A percentile compares a stretch with the other conserved stretches of the same genome.
phyloP scores from a whole-genome alignment of 2,329 filamentous ascomycete species.

The Alternaria viburni region DNA sequence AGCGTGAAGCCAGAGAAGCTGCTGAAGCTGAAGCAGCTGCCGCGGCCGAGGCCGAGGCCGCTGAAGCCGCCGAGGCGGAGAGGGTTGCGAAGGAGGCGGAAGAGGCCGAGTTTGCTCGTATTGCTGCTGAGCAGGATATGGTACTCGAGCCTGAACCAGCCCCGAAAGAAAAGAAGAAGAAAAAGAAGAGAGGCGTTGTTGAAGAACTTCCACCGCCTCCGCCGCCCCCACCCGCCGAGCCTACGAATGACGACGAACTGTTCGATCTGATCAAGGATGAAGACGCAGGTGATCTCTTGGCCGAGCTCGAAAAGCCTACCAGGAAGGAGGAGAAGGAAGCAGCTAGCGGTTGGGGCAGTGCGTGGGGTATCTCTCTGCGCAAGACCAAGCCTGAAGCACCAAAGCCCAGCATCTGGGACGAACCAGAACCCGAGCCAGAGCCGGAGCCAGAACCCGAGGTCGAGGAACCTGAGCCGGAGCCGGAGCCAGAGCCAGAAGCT shows the following conservation, averaged over 20 bases:
- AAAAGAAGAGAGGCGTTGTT: conserved; percentile 40
- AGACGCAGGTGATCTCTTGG: conserved; percentile 40
- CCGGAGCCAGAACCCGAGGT: conserved; percentile 6
- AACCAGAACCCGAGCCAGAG: conserved; percentile 14
- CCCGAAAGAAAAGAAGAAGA: conserved; percentile 45
- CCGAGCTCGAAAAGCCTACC: conserved; percentile 45
- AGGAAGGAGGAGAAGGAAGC: conserved; percentile 35
- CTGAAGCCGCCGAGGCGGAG: conserved; percentile 33
- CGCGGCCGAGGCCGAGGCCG: conserved; percentile 30
- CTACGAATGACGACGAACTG: conserved; percentile 38
- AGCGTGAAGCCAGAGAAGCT: conserved; percentile 37
- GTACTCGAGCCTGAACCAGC: conserved; percentile 23
- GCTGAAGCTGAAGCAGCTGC: conserved; percentile 27
- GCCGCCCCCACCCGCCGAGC: conserved; percentile 18
- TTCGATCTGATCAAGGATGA: conserved; percentile 44
- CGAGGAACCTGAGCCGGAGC: conserved; percentile 14
- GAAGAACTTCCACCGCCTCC: conserved; percentile 24
- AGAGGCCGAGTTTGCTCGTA: conserved; percentile 40
- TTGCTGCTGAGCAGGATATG: conserved; percentile 45
- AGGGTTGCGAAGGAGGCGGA: conserved; percentile 20
- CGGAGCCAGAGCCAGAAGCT: conserved; percentile 23
- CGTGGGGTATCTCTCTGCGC: conserved; percentile 54
- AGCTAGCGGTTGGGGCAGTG: conserved; percentile 47
- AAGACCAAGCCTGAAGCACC: conserved; percentile 52
- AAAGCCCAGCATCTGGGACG: conserved; percentile 20